Base-by-base conservation (phyloP, 2,329 filamentous ascomycete species). In the Colletotrichum theobromicola region DNA sequence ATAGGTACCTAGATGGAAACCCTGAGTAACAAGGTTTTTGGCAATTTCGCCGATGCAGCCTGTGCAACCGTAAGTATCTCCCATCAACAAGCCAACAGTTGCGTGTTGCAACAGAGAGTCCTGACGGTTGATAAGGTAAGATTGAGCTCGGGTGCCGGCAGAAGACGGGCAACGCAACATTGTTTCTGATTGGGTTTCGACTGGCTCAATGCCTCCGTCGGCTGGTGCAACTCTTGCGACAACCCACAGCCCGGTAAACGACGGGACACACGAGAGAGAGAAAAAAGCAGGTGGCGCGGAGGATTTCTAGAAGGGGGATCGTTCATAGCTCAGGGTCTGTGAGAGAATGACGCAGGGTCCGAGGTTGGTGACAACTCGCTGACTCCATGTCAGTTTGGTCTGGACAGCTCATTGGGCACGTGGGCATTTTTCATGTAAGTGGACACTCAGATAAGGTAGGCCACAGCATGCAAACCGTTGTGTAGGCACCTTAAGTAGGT, bases 321-420 rank as follows among this genome's bases (percentile, higher is more conserved):
- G 55, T 70, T 26, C 64, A 50, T 55, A 64, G 21, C 24, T 64
- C 35, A 70, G 69, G 37, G 67, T 71, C 67, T 70, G 67, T 53
- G 28, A 53, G 21, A 58, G 55, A 46, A 53, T 70, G 67, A 70
- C 67, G 67, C 58, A 70, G 58, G 58, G 66, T 60, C 66, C 37
- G 66, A 55, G 55, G 66, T 34, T 42, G 16, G 35, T 61, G 66
- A 68, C 66, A 68, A 60, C 55, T 32, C 34, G 55, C 30, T 28
- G 53, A 32, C 64, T 67, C 66, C 53, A 61, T 61, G 66, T 34
- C 46, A 13, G 24, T 42, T 60, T n/a, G 15, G 32, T 10, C n/a
- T 34, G 15, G 50, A 42, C 28, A 32, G 66, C 55, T 68, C 55
- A 60, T 53, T 72, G 58, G 64, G 65, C 70, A 58, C 64, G 70